Evolutionary conservation across 2,329 filamentous ascomycete species (phyloP), one percentile per base, ranked within the genome.

Genomic region (Metarhizium anisopliae): DNA sequence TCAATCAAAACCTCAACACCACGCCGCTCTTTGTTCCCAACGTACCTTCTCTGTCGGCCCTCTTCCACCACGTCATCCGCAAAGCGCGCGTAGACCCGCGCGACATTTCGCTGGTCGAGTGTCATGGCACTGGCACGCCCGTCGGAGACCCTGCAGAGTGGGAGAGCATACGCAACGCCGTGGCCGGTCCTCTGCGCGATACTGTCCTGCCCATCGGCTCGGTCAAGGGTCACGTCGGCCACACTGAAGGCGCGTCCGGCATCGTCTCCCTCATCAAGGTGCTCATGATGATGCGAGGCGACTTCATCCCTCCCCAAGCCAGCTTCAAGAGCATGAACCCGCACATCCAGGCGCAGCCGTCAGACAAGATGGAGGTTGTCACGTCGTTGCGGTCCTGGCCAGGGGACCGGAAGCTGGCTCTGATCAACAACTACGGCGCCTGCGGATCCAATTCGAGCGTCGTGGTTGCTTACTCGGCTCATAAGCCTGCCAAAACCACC

Each of bases 91-190:
- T 25, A 25, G 3, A 25, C 25, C 25, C 25, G 25, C 25, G 25
- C 4, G 25, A 25, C 25, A 25, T 25, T 25, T 25, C 25, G 25
- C 25, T 25, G 3, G 25, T 25, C 25, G 25, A 25, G 25, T 25
- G 25, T 25, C 25, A 25, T 25, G 78, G 78, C 11, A 80, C 79
- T 0, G 78, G 78, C 11, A 82, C 79, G 11, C 66, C 68, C 25
- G 73, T 75, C 1, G 80, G 79, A 6, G 79, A 82, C 56, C 77
- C 78, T 1, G 73, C 74, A 10, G 79, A 82, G 58, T 58, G 60
- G 5, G 54, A 57, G 3, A 59, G 61, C 35, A 58, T 63, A 51
- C 53, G 59, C 16, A 36, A 51, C 25, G 51, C 59, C 6, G 29
- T 57, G 11, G 56, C 56, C 13, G 16, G 56, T 60, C 0, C 50